These are phyloP conservation scores for Mortierella sp. DNA, from an alignment of 371 early-diverging fungal species.

Conservation along the genomic window DNA sequence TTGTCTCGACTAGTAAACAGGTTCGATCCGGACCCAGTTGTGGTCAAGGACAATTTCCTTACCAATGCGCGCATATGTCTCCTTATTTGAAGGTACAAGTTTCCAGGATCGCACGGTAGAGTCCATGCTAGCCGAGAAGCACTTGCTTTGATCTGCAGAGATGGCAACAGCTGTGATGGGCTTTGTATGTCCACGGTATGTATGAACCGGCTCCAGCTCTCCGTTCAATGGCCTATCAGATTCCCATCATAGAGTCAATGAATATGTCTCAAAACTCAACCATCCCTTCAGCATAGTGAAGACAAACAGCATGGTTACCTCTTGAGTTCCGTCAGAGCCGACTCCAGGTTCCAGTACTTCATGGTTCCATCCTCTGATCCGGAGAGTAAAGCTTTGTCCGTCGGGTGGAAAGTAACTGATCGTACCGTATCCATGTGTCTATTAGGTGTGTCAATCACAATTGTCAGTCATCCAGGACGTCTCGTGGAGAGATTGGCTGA, in stretches of 20 bases:
- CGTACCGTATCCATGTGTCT: slow-evolving; percentile 88
- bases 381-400: slow-evolving; percentile 68
- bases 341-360: slow-evolving; percentile 78
- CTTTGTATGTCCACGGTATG: slow-evolving; percentile 84
- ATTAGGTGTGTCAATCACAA: neutral
- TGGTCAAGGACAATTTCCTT: slow-evolving; percentile 11
- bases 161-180: slow-evolving; percentile 75
- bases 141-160: slow-evolving; percentile 63
- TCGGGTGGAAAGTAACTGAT: slow-evolving; percentile 76
- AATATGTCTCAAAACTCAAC: neutral
- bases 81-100: slow-evolving; percentile 68
- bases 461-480: neutral
- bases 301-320: slow-evolving; percentile 6
- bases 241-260: neutral
- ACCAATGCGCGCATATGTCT: slow-evolving; percentile 66
- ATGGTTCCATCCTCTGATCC: slow-evolving; percentile 88
- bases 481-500: neutral
- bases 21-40: too few species aligned
- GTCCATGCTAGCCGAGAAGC: slow-evolving; percentile 83
- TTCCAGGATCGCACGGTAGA: slow-evolving; percentile 82
- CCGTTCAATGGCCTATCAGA: slow-evolving; percentile 18
- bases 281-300: neutral
- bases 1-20: too few species aligned
- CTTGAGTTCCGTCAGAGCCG: slow-evolving; percentile 35
- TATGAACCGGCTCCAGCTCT: slow-evolving; percentile 80